These are phyloP conservation scores for Schizochytrium sp. DNA, from an alignment of 108 stramenopile genomes.

Conservation along the genomic window DNA sequence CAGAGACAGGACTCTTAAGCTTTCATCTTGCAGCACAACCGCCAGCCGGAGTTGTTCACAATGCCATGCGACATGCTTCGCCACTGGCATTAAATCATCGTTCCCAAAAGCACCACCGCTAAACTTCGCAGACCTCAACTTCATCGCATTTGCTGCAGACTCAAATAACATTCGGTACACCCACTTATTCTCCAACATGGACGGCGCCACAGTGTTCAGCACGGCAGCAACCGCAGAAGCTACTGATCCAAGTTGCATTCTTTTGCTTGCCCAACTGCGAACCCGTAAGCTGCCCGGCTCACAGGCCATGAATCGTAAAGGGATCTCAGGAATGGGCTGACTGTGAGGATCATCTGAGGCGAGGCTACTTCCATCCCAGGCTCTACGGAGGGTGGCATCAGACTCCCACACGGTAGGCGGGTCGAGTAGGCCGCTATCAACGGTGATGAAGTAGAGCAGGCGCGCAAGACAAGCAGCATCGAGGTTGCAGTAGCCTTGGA, in stretches of 20 bases:
- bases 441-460: neutral
- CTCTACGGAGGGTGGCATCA: neutral
- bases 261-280: neutral
- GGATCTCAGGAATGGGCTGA: neutral
- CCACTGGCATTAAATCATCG: neutral
- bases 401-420: neutral
- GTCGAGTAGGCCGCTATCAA: constrained; percentile 14
- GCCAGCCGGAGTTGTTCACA: neutral
- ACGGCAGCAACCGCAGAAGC: neutral
- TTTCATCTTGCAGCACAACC: neutral
- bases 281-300: neutral
- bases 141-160: neutral
- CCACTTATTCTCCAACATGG: neutral
- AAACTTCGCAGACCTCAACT: neutral
- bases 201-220: neutral
- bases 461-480: neutral
- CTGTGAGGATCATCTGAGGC: neutral
- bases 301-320: neutral
- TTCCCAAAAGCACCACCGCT: neutral
- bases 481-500: neutral
- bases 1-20: neutral
- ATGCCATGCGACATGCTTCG: constrained; percentile 6
- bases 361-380: neutral
- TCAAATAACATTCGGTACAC: neutral
- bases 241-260: neutral